Percentiles rank a stretch among this genome's conserved stretches.
phyloP scores from a whole-genome alignment of 192 early-diverging fungal species.

The Pilaira anomala region DNA sequence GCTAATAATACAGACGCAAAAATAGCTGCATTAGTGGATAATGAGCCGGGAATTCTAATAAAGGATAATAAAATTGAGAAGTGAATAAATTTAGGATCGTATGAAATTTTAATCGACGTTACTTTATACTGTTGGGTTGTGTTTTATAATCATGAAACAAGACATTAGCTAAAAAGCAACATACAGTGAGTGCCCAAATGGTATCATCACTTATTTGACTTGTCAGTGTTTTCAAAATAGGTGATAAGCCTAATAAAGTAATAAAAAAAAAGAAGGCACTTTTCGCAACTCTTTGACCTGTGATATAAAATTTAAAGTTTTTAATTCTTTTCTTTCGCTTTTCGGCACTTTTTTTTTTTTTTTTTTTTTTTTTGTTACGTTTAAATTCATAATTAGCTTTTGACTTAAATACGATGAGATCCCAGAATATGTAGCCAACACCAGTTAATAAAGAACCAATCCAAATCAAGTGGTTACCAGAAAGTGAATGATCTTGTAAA shows the following conservation, averaged over 20 bases:
- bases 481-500: slow-evolving; percentile 55
- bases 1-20: slow-evolving; percentile 91
- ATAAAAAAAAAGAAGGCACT: slow-evolving; percentile 71
- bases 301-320: slow-evolving; percentile 8
- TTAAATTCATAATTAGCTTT: slow-evolving; percentile 46
- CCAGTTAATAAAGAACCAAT: slow-evolving; percentile 55
- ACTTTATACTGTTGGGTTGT: slow-evolving; percentile 49
- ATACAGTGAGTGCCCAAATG: slow-evolving; percentile 88
- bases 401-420: slow-evolving; percentile 46
- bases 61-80: neutral
- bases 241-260: slow-evolving; percentile 79
- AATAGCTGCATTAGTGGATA: slow-evolving; percentile 96
- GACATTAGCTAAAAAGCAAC: slow-evolving; percentile 82
- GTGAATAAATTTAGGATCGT: slow-evolving; percentile 33
- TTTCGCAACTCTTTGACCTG: slow-evolving; percentile 53
- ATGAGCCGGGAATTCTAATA: slow-evolving; percentile 79
- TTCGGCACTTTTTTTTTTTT: neutral
- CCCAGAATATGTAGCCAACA: slow-evolving; percentile 72
- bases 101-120: too few species aligned
- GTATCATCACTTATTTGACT: slow-evolving; percentile 86
- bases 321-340: neutral
- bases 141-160: slow-evolving; percentile 87
- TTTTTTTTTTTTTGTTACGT: slow-evolving; percentile 14
- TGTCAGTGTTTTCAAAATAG: slow-evolving; percentile 89
- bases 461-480: slow-evolving; percentile 56